Percentiles rank a stretch among this genome's conserved stretches.
Evolutionary conservation across 2,329 filamentous ascomycete genomes (phyloP).

Genomic region (Fusarium sambucinum): DNA sequence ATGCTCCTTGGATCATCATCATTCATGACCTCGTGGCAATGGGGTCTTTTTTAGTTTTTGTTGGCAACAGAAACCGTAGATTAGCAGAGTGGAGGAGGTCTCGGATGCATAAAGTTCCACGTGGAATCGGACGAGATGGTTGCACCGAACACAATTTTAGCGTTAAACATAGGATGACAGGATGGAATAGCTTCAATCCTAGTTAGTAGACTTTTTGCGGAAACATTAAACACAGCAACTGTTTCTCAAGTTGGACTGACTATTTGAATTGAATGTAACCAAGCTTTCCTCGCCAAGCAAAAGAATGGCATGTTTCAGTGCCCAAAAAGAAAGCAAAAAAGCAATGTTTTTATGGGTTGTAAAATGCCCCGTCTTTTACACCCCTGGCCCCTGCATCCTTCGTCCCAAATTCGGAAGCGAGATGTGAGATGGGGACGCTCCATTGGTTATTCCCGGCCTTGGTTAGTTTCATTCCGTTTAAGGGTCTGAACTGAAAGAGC

Average conservation of each 20-base stretch:
- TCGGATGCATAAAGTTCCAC: conserved; percentile 33
- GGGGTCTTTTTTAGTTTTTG: neutral
- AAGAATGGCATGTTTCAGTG: neutral
- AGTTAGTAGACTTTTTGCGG: neutral
- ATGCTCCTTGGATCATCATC: neutral
- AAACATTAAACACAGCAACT: neutral
- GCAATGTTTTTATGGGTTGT: neutral
- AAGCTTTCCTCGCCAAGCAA: neutral
- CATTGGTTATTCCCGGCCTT: conserved; percentile 31
- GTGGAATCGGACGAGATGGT: conserved; percentile 38
- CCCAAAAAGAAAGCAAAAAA: neutral
- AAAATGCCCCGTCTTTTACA: conserved; percentile 19
- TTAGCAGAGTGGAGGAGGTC: conserved; percentile 19
- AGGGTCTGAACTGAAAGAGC: conserved; percentile 6
- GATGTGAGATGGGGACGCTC: conserved; percentile 16
- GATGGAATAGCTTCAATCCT: neutral
- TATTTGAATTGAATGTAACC: neutral
- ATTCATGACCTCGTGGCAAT: neutral
- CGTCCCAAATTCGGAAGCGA: conserved; percentile 19
- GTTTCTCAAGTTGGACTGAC: neutral
- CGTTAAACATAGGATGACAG: neutral
- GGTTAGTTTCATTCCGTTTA: conserved; percentile 5
- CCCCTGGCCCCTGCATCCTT: conserved; percentile 26
- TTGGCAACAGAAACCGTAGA: neutral
- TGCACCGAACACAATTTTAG: conserved; percentile 17